Evolutionary conservation across 176 grass and related monocot genomes (phyloP).

Genomic region (Triticum aestivum): IWGSC_CS_RefSeq_v2.1 NC_057800.1:103014453-103014952

Average conservation of each 20-base stretch:
- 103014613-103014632: background rate
- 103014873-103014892: background rate
- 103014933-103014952: background rate
- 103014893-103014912: background rate
- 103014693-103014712: too few species aligned
- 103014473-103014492: constrained; percentile 54
- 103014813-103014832: background rate
- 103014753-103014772: background rate
- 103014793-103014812: background rate
- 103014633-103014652: background rate
- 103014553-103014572: background rate
- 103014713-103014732: background rate
- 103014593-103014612: background rate
- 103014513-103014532: background rate
- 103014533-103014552: background rate
- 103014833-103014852: background rate
- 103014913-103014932: background rate
- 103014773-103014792: background rate
- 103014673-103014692: too few species aligned
- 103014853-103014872: background rate
- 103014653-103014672: background rate
- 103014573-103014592: background rate
- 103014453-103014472: constrained; percentile 98
- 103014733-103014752: background rate
- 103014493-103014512: constrained; percentile 20